phyloP scores from a whole-genome alignment of 2,329 filamentous ascomycete genomes.

The Fusarium heterosporum region DNA sequence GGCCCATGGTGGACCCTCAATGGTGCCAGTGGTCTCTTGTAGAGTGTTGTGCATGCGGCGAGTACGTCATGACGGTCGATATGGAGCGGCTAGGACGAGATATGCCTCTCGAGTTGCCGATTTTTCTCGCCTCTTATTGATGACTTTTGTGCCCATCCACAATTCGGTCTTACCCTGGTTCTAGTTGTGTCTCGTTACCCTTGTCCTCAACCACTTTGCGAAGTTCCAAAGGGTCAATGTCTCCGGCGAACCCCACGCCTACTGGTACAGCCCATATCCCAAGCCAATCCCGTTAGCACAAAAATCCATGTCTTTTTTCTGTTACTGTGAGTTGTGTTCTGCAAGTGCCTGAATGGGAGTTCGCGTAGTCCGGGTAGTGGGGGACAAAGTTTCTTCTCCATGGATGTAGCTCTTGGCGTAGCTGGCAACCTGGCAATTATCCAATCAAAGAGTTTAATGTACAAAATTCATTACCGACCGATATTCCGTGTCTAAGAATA shows the following conservation, averaged over 20 bases:
- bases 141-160: constrained; percentile 29
- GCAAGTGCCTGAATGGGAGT: constrained; percentile 26
- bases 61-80: constrained; percentile 44
- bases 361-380: constrained; percentile 32
- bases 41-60: constrained; percentile 41
- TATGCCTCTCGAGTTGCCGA: constrained; percentile 30
- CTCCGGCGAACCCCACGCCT: constrained; percentile 34
- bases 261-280: constrained; percentile 14
- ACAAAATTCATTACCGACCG: constrained; percentile 29
- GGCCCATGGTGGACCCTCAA: constrained; percentile 38
- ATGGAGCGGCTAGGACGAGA: constrained; percentile 32
- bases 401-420: constrained; percentile 18
- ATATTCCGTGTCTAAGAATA: constrained; percentile 14
- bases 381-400: constrained; percentile 18
- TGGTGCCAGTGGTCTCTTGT: constrained; percentile 27
- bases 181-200: constrained; percentile 30
- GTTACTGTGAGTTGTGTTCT: constrained; percentile 25
- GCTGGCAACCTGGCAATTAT: constrained; percentile 24
- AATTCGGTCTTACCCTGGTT: constrained; percentile 22
- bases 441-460: constrained; percentile 8
- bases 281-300: constrained; percentile 26
- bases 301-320: constrained; percentile 20
- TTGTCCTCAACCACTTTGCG: constrained; percentile 20
- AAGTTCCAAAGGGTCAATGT: constrained; percentile 27
- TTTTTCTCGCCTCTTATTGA: constrained; percentile 39